Base-by-base conservation (phyloP, 805 yeast genomes). In the Priceomyces medius region DNA sequence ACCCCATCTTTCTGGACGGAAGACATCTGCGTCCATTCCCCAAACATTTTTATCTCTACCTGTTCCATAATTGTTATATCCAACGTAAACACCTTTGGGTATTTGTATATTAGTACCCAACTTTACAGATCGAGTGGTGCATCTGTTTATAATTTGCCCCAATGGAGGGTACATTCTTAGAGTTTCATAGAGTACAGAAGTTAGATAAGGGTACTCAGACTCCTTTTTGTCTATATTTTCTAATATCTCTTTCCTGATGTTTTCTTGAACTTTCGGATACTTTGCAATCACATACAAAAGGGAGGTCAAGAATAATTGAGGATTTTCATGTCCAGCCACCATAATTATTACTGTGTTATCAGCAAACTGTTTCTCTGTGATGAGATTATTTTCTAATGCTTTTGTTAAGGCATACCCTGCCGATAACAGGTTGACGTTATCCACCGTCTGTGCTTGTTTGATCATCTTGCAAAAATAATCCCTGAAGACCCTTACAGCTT, bases 301-400 rank as follows among this genome's bases (percentile, higher is more conserved):
- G 0, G 81, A 74, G 0, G 75, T 66, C 45, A 79, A 49, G 8
- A 79, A 55, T 18, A 80, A 51, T 44, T 77, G 79, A 0, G 85
- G 85, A 45, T 80, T 80, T 48, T 80, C 85, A 54, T 80, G 85
- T 0, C 84, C 85, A 0, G 85, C 85, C 34, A 80, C 75, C 50
- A 79, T 55, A 3, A 77, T 61, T 13, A 80, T 79, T 7, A 77
- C 72, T 13, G 77, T 64, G 54, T 80, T 80, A 50, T 80, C 84
- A 2, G 64, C 56, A 40, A 77, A 66, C 47, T 79, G 83, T 37
- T 69, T 64, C 38, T 67, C 58, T 2, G 74, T 62, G 2, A 80
- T 61, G 3, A 46, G 39, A 0, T 68, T 73, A 6, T 46, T 45
- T 4, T 66, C 55, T 31, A 63, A 56, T 1, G 79, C 77, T 4